A percentile compares a stretch with the other conserved stretches of the same genome.
Conservation (phyloP, 2,329 filamentous ascomycete species). For the Fusarium vanettenii region DNA sequence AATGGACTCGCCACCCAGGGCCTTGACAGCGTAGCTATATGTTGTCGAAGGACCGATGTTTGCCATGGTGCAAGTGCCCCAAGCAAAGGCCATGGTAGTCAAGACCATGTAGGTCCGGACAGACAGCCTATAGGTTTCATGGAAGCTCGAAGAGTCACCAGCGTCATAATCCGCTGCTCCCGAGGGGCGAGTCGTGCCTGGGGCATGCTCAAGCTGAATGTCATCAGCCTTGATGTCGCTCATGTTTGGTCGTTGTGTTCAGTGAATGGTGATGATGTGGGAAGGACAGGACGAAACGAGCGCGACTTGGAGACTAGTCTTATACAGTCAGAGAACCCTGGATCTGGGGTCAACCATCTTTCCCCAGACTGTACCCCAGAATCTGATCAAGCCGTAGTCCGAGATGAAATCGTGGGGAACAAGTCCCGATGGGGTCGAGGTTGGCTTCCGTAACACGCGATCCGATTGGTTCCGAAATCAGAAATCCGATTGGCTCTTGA, state of each 20-base stretch:
- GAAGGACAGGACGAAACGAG: neutral
- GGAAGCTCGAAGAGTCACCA: neutral
- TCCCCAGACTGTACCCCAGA: neutral
- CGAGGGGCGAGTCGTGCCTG: neutral
- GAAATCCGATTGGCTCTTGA: neutral
- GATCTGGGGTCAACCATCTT: neutral
- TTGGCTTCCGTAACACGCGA: neutral
- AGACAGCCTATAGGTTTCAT: neutral
- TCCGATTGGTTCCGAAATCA: neutral
- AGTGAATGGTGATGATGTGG: neutral
- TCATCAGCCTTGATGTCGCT: neutral
- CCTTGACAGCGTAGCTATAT: neutral
- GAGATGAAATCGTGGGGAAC: neutral
- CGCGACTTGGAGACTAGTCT: neutral
- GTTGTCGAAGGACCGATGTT: slow-evolving; percentile 1
- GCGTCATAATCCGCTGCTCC: neutral
- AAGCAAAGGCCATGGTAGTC: neutral
- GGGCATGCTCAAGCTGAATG: neutral
- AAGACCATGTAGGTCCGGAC: neutral
- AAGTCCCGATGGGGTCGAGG: neutral
- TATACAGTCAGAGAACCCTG: neutral
- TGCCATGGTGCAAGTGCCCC: slow-evolving; percentile 3
- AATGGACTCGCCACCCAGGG: neutral
- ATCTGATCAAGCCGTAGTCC: neutral
- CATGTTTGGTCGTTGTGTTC: neutral